A percentile compares a stretch with the other conserved stretches of the same genome.
These are phyloP conservation scores for Pneumocystis sp. DNA, from an alignment of 1,139 yeast species.

Conservation along the genomic window DNA sequence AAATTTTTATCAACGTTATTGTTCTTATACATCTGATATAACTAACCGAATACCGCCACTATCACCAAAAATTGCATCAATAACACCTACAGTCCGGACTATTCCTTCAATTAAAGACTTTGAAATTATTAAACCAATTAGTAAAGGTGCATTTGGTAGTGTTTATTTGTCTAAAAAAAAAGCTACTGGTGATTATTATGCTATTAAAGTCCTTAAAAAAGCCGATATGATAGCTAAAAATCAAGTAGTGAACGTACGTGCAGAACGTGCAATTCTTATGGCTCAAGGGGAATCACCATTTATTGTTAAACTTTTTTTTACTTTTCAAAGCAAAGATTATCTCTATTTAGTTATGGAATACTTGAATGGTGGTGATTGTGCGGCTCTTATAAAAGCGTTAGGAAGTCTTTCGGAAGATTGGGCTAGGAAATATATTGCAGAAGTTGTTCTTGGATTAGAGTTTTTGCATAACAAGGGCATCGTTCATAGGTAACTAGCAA, in stretches of 20 bases:
- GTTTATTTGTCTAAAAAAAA: slow-evolving; percentile 75
- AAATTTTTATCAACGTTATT: slow-evolving; percentile 14
- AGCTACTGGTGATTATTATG: slow-evolving; percentile 85
- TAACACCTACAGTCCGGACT: slow-evolving; percentile 30
- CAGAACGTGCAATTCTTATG: slow-evolving; percentile 96
- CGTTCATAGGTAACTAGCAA: slow-evolving; percentile 46
- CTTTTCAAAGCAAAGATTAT: slow-evolving; percentile 80
- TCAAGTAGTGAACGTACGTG: slow-evolving; percentile 84
- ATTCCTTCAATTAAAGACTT: slow-evolving; percentile 73
- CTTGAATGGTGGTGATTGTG: slow-evolving; percentile 90
- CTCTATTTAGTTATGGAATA: slow-evolving; percentile 92
- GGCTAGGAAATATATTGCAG: slow-evolving; percentile 79
- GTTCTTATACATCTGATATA: slow-evolving; percentile 13
- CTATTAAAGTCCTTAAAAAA: slow-evolving; percentile 85
- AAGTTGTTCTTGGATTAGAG: slow-evolving; percentile 77
- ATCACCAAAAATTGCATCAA: slow-evolving; percentile 66
- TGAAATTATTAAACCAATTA: slow-evolving; percentile 79
- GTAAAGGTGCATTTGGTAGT: slow-evolving; percentile 95
- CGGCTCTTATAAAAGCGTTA: slow-evolving; percentile 64
- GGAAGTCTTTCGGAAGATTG: slow-evolving; percentile 69
- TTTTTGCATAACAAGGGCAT: slow-evolving; percentile 80
- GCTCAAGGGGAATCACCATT: slow-evolving; percentile 87
- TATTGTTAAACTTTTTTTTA: slow-evolving; percentile 77
- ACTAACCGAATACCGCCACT: slow-evolving; percentile 35
- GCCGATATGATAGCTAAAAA: slow-evolving; percentile 95